Base-by-base conservation (phyloP, 352 stramenopile species). In the Phytophthora foliorum region DNA sequence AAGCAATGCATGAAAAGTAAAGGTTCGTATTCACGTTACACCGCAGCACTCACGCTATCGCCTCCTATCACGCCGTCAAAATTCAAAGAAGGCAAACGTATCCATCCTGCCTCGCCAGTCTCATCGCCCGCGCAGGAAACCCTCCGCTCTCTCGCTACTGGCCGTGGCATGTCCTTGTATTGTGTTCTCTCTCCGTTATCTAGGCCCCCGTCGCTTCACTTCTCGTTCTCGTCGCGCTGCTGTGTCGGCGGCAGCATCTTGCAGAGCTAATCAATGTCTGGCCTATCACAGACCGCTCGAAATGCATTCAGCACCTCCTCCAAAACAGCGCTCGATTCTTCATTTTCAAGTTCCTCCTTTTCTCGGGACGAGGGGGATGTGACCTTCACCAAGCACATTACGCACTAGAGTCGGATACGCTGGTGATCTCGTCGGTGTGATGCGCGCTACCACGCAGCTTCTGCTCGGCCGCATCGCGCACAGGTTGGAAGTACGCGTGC, bases 401-500 rank as follows among this genome's bases (percentile, higher is more conserved):
- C 65, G 84, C 77, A 64, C 84, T 92, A 42, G 82, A 92, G 75
- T 92, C 84, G 45, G 84, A 92, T 46, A 90, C 79, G 55, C 80
- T 92, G 48, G 82, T 90, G 57, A 86, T 92, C 59, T 92, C 84
- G 44, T 92, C 84, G 44, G 77, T 76, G 57, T 91, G 77, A 59
- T 84, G 68, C 45, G 59, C 69, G 32, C 65, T 69, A 60, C 74
- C 72, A 68, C 80, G 81, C 58, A 88, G 72, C 72, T 92, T 94
- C 60, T 91, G 82, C 42, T 93, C 86, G 31, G 83, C 83, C 19
- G 81, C 78, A 55, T 94, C 86, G 48, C 86, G 86, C 29, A 99
- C 86, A 10, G 94, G 91, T 68, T 98, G 92, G 84, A 99, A 99
- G 81, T 99, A 99, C 29, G 95, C 85, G 84, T 99, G 98, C 38